Evolutionary conservation across 306 rosid species (phyloP).

Genomic region (Mimosa pudica): DNA sequence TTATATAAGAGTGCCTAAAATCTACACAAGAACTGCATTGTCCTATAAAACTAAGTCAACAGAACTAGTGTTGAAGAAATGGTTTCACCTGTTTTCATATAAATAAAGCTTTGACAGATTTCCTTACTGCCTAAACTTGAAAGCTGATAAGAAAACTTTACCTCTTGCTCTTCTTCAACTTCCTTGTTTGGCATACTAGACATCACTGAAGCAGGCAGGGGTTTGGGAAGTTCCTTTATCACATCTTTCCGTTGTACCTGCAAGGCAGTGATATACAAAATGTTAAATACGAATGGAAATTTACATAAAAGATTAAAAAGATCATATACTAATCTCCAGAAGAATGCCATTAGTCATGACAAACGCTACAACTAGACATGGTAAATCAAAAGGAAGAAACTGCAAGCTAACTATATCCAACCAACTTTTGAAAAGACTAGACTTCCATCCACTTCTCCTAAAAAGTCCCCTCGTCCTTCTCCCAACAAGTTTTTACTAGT

Average conservation of each 20-base stretch:
- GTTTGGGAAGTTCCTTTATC: constrained; percentile 71
- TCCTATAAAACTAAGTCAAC: constrained; percentile 6
- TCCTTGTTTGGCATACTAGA: constrained; percentile 48
- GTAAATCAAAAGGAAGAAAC: constrained; percentile 18
- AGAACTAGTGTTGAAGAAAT: constrained; percentile 23
- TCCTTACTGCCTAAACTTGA: constrained; percentile 6
- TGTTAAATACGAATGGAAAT: constrained; percentile 21
- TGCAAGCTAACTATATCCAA: neutral
- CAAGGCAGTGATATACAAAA: constrained; percentile 34
- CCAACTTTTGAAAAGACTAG: constrained; percentile 9
- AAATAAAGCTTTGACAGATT: constrained; percentile 26
- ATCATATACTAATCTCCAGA: constrained; percentile 3
- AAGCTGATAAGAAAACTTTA: constrained; percentile 37
- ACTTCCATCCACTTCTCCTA: neutral
- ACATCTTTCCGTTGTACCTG: constrained; percentile 64
- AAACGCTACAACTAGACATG: neutral
- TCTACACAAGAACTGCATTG: constrained; percentile 12
- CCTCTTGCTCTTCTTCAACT: constrained; percentile 62
- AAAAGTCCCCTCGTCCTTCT: neutral
- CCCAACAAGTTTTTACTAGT: neutral
- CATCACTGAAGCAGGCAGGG: constrained; percentile 57
- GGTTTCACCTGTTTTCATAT: neutral
- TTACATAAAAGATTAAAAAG: neutral
- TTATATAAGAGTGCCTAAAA: neutral
- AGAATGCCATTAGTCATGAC: constrained; percentile 19